phyloP scores from a whole-genome alignment of 1,139 yeast genomes.

The Oligophagozyma castellii region DNA sequence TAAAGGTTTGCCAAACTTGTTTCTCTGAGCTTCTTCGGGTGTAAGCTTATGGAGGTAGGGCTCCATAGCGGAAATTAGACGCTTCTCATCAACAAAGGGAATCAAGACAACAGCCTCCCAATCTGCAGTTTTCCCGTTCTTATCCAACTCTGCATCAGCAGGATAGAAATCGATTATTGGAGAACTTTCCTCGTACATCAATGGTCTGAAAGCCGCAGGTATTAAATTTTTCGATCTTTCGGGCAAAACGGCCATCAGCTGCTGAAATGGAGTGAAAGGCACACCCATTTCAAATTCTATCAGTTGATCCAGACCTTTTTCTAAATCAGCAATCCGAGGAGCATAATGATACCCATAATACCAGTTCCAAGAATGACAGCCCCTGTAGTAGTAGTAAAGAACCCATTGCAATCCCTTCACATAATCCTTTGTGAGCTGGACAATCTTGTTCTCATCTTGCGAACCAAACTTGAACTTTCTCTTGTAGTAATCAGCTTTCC shows the following conservation, averaged over 20 bases:
- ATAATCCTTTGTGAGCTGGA: slow-evolving; percentile 62
- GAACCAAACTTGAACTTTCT: slow-evolving; percentile 53
- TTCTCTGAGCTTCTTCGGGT: slow-evolving; percentile 60
- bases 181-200: slow-evolving; percentile 82
- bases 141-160: slow-evolving; percentile 71
- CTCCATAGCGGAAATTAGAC: slow-evolving; percentile 57
- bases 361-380: slow-evolving; percentile 95
- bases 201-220: slow-evolving; percentile 62
- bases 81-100: slow-evolving; percentile 77
- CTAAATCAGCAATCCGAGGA: slow-evolving; percentile 81
- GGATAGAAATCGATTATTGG: slow-evolving; percentile 92
- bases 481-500: slow-evolving; percentile 77
- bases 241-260: slow-evolving; percentile 95
- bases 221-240: slow-evolving; percentile 75
- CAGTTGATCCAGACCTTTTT: slow-evolving; percentile 49
- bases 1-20: slow-evolving; percentile 57
- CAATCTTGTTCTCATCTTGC: slow-evolving; percentile 42
- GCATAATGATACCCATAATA: slow-evolving; percentile 79
- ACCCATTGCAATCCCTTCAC: slow-evolving; percentile 96
- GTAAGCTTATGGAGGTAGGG: slow-evolving; percentile 48
- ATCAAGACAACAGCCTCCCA: slow-evolving; percentile 99
- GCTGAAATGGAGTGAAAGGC: slow-evolving; percentile 91
- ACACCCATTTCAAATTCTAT: slow-evolving; percentile 53
- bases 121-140: slow-evolving; percentile 87
- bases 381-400: slow-evolving; percentile 73